Conservation (phyloP, 129 eudicot genomes). For the Pittosporum tobira region DNA sequence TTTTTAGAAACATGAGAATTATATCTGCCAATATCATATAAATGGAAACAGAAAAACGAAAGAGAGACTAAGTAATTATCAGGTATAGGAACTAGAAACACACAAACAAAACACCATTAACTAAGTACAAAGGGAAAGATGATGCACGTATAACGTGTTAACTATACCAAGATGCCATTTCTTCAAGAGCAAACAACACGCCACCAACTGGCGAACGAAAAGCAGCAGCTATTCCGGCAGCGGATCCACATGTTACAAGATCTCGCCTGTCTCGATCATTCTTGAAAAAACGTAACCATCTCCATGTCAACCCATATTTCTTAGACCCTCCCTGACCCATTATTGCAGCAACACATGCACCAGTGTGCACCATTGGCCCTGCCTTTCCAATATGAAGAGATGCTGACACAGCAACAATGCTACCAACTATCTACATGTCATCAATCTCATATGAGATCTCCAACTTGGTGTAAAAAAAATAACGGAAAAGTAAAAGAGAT, state of each 20-base stretch:
- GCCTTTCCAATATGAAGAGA: constrained; percentile 92
- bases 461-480: not conserved
- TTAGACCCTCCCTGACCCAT: constrained; percentile 83
- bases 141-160: not conserved
- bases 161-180: constrained; percentile 95
- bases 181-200: constrained; percentile 87
- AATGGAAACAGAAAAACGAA: not conserved
- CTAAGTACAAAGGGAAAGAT: not conserved
- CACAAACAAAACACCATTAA: not conserved
- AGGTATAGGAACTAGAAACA: not conserved
- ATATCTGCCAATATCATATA: not conserved
- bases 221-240: constrained; percentile 53
- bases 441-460: constrained; percentile 9
- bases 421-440: constrained; percentile 67
- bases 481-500: not conserved
- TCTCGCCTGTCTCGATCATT: constrained; percentile 88
- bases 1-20: not conserved
- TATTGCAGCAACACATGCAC: constrained; percentile 49
- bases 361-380: constrained; percentile 67
- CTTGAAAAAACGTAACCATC: constrained; percentile 70
- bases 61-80: not conserved
- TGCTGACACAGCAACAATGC: constrained; percentile 77
- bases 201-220: constrained; percentile 99
- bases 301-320: constrained; percentile 67
- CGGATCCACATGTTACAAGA: constrained; percentile 88